Conservation (phyloP, 1,284 basidiomycete species). For the Moniliophthora roreri region DNA sequence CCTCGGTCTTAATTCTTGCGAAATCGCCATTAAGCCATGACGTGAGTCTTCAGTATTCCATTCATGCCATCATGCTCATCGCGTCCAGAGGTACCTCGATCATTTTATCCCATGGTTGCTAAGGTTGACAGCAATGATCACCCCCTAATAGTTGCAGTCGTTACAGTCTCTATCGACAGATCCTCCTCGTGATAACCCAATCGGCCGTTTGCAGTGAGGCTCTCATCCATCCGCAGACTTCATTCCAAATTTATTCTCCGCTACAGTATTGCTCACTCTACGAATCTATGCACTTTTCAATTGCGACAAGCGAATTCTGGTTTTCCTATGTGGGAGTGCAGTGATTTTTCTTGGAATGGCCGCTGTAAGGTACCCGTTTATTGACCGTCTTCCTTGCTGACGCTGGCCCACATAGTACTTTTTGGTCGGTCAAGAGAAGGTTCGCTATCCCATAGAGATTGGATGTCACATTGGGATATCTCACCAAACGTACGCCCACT, state of each 20-base stretch:
- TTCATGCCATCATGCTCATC: neutral
- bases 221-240: neutral
- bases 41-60: neutral
- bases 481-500: neutral
- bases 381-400: neutral
- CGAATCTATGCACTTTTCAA: constrained; percentile 1
- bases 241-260: neutral
- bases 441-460: neutral
- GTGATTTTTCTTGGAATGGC: neutral
- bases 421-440: neutral
- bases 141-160: neutral
- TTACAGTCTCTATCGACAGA: neutral
- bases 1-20: neutral
- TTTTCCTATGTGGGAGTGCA: neutral
- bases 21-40: neutral
- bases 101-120: no score
- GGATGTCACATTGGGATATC: neutral
- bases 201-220: neutral
- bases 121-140: no score
- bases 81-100: neutral
- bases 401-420: neutral
- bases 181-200: neutral
- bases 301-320: neutral
- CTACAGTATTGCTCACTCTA: neutral
- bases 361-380: neutral